phyloP scores from a whole-genome alignment of 163 green algal genomes.

The Scenedesmus sp. region DNA sequence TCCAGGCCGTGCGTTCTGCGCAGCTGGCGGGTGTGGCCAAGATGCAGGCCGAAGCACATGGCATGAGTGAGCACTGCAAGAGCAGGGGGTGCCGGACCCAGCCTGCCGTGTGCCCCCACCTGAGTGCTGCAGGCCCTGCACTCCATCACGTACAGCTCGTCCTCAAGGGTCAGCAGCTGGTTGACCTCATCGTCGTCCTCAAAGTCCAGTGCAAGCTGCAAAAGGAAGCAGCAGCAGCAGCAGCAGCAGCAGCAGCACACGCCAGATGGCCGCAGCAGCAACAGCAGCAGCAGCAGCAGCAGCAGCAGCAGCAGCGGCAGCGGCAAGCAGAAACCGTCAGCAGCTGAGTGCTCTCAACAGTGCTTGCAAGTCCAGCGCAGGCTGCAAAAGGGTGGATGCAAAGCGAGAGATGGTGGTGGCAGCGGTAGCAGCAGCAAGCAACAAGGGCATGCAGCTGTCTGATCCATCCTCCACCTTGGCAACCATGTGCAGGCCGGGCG shows the following conservation, averaged over 20 bases:
- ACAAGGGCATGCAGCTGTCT: too few relatives aligned
- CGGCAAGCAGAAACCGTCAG: neutral
- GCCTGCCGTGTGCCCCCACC: neutral
- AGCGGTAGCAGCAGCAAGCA: too few relatives aligned
- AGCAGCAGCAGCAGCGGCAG: neutral
- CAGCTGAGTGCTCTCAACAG: neutral
- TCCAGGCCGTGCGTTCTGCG: too few relatives aligned
- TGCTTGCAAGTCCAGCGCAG: neutral
- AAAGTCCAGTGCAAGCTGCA: conserved; percentile 14
- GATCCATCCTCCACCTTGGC: too few relatives aligned
- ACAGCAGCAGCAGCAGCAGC: neutral
- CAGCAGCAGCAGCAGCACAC: neutral
- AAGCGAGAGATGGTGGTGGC: too few relatives aligned
- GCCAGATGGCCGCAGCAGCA: neutral
- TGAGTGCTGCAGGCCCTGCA: conserved; percentile 7
- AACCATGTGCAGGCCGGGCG: too few relatives aligned
- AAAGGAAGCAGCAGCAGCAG: neutral
- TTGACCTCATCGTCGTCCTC: neutral
- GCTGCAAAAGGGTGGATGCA: too few relatives aligned
- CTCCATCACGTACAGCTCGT: conserved; percentile 17
- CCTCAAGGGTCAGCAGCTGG: neutral
- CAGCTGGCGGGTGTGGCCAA: neutral
- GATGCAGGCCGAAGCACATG: neutral
- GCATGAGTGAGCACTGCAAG: neutral
- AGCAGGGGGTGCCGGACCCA: too few relatives aligned